These are phyloP conservation scores for Claviceps maximensis DNA, from an alignment of 2,329 filamentous ascomycete genomes.

Conservation along the genomic window DNA sequence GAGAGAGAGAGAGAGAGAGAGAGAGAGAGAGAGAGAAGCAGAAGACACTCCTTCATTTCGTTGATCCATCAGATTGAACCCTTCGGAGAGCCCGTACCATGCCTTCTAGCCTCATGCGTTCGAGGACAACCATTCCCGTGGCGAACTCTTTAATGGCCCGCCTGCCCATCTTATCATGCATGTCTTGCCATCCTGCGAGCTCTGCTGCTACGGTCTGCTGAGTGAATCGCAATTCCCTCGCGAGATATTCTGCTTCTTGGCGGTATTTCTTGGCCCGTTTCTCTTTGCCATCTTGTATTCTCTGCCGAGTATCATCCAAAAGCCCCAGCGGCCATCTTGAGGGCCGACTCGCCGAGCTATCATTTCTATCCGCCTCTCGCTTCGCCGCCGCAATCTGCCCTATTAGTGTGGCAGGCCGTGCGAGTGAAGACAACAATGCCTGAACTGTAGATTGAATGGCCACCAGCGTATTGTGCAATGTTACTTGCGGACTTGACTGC, in stretches of 20 bases:
- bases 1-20: too few relatives aligned
- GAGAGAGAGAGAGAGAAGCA: too few relatives aligned
- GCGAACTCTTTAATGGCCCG: slow-evolving; percentile 66
- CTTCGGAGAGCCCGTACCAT: slow-evolving; percentile 67
- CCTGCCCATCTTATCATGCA: slow-evolving; percentile 65
- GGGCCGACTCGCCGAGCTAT: slow-evolving; percentile 58
- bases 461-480: slow-evolving; percentile 63
- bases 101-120: slow-evolving; percentile 65
- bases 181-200: slow-evolving; percentile 85
- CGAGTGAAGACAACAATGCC: slow-evolving; percentile 66
- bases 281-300: slow-evolving; percentile 72
- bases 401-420: slow-evolving; percentile 67
- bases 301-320: slow-evolving; percentile 75
- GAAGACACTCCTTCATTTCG: not conserved
- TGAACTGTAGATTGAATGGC: slow-evolving; percentile 75
- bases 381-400: slow-evolving; percentile 60
- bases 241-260: slow-evolving; percentile 59
- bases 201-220: slow-evolving; percentile 88
- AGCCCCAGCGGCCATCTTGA: slow-evolving; percentile 71
- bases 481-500: slow-evolving; percentile 59
- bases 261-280: slow-evolving; percentile 60
- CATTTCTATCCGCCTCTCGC: slow-evolving; percentile 65
- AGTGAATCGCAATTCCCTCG: slow-evolving; percentile 74
- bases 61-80: slow-evolving; percentile 18
- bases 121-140: slow-evolving; percentile 62